Percentiles rank a stretch among this genome's conserved stretches.
Conservation (phyloP, 2,329 filamentous ascomycete genomes). For the Fusarium sp. region DNA sequence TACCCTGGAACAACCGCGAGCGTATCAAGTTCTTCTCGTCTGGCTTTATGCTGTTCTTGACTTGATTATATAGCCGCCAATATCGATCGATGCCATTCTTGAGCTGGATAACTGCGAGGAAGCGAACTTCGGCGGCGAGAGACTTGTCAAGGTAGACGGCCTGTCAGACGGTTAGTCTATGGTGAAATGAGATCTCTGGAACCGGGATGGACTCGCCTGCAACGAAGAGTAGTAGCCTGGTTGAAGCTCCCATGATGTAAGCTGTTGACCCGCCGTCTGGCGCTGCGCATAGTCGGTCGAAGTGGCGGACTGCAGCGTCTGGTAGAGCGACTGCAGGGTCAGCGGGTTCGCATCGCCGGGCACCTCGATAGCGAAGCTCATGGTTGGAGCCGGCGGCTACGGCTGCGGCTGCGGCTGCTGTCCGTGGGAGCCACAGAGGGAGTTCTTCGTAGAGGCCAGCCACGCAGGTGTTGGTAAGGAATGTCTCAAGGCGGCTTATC, state of each 20-base stretch:
- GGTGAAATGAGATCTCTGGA: not conserved
- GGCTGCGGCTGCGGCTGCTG: conserved; percentile 21
- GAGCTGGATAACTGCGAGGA: conserved; percentile 89
- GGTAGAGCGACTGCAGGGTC: conserved; percentile 67
- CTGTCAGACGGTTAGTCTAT: conserved; percentile 53
- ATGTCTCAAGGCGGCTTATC: conserved; percentile 3
- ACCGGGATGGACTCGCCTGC: conserved; percentile 59
- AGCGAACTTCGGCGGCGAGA: conserved; percentile 78
- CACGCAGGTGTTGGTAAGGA: conserved; percentile 4
- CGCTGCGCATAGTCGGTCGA: conserved; percentile 68
- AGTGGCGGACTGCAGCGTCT: conserved; percentile 68
- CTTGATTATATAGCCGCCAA: conserved; percentile 72
- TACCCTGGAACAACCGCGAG: conserved; percentile 75
- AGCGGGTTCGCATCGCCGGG: conserved; percentile 81
- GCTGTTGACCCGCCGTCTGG: conserved; percentile 73
- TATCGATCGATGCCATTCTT: conserved; percentile 97
- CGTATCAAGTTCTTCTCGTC: conserved; percentile 82
- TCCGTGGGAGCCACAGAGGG: conserved; percentile 30
- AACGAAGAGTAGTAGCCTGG: conserved; percentile 71
- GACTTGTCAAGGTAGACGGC: conserved; percentile 81
- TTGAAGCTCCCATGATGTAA: conserved; percentile 73
- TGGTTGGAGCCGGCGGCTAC: conserved; percentile 48
- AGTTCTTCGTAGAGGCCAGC: conserved; percentile 14
- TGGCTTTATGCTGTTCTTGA: conserved; percentile 71
- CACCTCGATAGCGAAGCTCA: conserved; percentile 79